phyloP scores from a whole-genome alignment of 495 filamentous ascomycete genomes.

The Podospora fimiseda region DNA sequence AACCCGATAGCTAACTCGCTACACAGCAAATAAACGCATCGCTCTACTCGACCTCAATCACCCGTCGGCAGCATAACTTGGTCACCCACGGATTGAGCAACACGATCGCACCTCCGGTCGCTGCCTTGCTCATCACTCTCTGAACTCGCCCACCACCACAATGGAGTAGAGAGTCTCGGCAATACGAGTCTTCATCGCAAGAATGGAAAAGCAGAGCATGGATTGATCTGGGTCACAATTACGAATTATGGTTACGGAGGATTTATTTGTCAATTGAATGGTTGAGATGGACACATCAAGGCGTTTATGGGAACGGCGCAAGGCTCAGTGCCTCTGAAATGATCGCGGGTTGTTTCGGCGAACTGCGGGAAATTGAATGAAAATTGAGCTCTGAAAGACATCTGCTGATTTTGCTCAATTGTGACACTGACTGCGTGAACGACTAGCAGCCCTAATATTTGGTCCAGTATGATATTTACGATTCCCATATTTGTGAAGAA shows the following conservation, averaged over 20 bases:
- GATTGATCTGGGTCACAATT: constrained; percentile 17
- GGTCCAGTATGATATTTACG: no score
- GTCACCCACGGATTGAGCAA: constrained; percentile 17
- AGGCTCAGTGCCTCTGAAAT: constrained; percentile 17
- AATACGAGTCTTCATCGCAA: constrained; percentile 11
- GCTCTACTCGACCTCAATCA: constrained; percentile 30
- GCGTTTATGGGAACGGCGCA: constrained; percentile 21
- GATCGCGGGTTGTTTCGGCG: constrained; percentile 18
- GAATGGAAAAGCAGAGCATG: constrained; percentile 10
- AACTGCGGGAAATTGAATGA: constrained; percentile 19
- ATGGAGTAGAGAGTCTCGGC: constrained; percentile 12
- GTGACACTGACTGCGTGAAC: no score
- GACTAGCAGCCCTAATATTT: not conserved
- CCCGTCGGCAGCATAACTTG: constrained; percentile 14
- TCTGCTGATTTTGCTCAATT: not conserved
- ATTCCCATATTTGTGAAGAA: no score
- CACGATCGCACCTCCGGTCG: constrained; percentile 4
- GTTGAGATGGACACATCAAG: constrained; percentile 20
- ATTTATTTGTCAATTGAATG: constrained; percentile 22
- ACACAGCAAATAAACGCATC: constrained; percentile 64
- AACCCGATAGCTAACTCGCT: constrained; percentile 25
- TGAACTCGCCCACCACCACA: constrained; percentile 15
- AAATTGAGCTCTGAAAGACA: constrained; percentile 8
- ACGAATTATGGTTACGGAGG: constrained; percentile 21
- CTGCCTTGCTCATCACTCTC: constrained; percentile 16